Base-by-base conservation (phyloP, 306 rosid species). In the Lagenaria siceraria region DNA sequence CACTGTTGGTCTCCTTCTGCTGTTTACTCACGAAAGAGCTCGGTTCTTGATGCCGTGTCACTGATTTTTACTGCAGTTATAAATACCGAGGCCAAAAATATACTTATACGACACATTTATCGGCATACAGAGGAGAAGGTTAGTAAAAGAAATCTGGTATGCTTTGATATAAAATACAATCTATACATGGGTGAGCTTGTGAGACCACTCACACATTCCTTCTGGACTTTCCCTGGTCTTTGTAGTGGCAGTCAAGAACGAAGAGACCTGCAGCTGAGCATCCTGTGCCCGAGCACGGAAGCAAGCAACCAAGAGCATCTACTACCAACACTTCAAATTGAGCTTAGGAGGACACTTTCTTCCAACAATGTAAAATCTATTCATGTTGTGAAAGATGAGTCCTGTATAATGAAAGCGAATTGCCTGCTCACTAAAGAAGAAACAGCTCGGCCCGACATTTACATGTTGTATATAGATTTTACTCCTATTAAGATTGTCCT, bases 51-150 rank as follows among this genome's bases (percentile, higher is more conserved):
- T 7, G 13, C 19, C 17, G 8, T 24, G 17, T 48, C 59, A 48
- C 69, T 76, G 52, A 5, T 62, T 70, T 53, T 68, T 58, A 56
- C 63, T 81, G 83, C 93, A 94, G 98, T 91, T 90, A 89, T 94
- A 84, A 83, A 83, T 24, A 90, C 89, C 17, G 98, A 94, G 74
- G 81, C 88, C 65, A 90, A 81, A 81, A 92, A 88, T 75, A 90
- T 91, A 80, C 96, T 94, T 66, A 76, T 92, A 66, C 88, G 97
- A 81, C 93, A 94, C 80, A 89, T 94, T 75, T 94, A 92, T 78
- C 95, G 85, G 89, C 90, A 82, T 56, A 78, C 86, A 36, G 88
- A 83, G 75, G 84, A 87, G 77, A 85, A 87, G 87, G 88, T 85
- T 11, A 49, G 86, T 79, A 38, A 81, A 27, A 46, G 51, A 5